phyloP scores from a whole-genome alignment of 2,329 filamentous ascomycete species.

The Knoxdaviesia capensis region DNA sequence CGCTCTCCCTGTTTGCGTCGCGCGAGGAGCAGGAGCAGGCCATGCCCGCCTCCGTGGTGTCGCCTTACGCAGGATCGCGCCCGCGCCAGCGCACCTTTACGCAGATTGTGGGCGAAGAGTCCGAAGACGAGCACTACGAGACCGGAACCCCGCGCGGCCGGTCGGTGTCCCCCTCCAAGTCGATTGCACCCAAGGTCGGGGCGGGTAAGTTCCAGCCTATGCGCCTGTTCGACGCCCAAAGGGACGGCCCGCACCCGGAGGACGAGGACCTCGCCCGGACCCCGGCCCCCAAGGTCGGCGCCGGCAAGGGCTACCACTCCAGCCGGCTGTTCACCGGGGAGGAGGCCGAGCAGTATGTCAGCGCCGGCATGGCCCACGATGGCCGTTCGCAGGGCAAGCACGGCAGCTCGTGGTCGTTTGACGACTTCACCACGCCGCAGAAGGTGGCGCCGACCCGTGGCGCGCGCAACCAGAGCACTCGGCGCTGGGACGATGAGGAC shows the following conservation, averaged over 20 bases:
- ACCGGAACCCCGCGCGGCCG: constrained; percentile 24
- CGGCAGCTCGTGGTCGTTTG: constrained; percentile 65
- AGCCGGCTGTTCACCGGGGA: no score
- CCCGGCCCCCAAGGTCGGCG: constrained; percentile 19
- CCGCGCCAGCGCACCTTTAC: constrained; percentile 47
- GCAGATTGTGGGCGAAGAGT: constrained; percentile 43
- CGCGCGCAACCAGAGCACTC: constrained; percentile 44
- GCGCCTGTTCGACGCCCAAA: constrained; percentile 37
- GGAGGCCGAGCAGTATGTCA: background rate
- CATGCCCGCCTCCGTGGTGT: constrained; percentile 28
- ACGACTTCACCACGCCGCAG: constrained; percentile 68
- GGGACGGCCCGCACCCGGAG: constrained; percentile 13
- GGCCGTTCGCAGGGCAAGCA: constrained; percentile 38
- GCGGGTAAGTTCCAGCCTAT: constrained; percentile 38
- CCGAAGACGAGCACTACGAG: constrained; percentile 24
- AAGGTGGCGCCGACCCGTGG: constrained; percentile 44
- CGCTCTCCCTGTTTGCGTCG: constrained; percentile 54
- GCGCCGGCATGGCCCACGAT: constrained; percentile 12
- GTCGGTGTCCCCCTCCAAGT: constrained; percentile 28
- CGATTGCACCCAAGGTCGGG: constrained; percentile 28
- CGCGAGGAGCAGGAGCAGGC: constrained; percentile 39
- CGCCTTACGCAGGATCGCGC: constrained; percentile 37
- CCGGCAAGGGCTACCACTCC: constrained; percentile 43
- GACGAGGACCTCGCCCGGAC: constrained; percentile 18
- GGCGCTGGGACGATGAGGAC: constrained; percentile 62